Conservation (phyloP, 1,139 yeast genomes). For the Pichia sp. region DNA sequence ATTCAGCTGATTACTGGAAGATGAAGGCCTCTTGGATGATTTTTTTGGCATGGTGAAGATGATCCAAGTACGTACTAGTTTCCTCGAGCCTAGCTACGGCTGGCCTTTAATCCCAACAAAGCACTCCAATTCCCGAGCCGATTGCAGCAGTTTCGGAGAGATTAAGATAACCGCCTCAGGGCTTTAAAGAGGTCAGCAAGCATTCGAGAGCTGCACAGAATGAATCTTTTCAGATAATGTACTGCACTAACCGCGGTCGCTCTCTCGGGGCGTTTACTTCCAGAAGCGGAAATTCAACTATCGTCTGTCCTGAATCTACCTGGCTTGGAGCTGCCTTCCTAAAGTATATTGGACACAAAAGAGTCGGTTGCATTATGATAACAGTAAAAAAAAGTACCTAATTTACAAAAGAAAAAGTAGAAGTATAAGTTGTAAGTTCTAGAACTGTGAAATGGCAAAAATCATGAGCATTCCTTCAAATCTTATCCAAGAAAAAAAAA, state of each 20-base stretch:
- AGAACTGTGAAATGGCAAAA: background rate
- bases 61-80: background rate
- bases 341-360: background rate
- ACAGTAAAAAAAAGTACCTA: background rate
- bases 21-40: background rate
- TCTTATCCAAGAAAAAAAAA: background rate
- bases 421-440: background rate
- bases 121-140: background rate
- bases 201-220: background rate
- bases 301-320: background rate
- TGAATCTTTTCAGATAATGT: constrained; percentile 1
- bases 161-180: background rate
- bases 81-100: background rate
- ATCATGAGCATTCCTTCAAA: background rate
- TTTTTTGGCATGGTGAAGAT: background rate
- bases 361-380: background rate
- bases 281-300: background rate
- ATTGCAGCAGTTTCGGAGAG: background rate
- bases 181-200: background rate
- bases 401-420: background rate
- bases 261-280: background rate
- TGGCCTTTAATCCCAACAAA: background rate
- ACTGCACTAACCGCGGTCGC: constrained; percentile 1
- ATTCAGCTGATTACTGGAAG: background rate
- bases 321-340: background rate